phyloP scores from a whole-genome alignment of 345 rosid species.

The Citrus sp. region DNA sequence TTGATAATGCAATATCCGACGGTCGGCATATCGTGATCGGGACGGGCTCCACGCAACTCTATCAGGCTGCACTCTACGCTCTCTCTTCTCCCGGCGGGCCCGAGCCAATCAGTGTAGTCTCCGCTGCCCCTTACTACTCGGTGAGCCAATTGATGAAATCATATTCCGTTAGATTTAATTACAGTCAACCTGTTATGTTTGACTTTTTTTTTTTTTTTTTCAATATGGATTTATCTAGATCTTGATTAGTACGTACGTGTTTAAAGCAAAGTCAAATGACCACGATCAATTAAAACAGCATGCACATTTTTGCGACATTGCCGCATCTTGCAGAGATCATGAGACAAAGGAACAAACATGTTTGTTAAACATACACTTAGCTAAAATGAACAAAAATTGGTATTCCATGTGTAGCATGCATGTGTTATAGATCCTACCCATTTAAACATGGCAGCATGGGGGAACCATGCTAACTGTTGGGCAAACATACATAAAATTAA shows the following conservation, averaged over 20 bases:
- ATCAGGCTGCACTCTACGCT: conserved; percentile 73
- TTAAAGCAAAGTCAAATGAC: conserved; percentile 4
- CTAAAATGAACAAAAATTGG: conserved; percentile 26
- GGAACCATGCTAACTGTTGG: neutral
- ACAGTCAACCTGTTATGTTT: neutral
- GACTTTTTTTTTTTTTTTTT: neutral
- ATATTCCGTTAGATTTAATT: neutral
- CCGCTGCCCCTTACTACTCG: conserved; percentile 90
- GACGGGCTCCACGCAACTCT: conserved; percentile 83
- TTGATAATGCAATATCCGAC: conserved; percentile 60
- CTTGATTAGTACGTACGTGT: neutral
- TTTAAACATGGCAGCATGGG: conserved; percentile 52
- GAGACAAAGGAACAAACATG: conserved; percentile 61
- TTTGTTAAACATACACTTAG: conserved; percentile 37
- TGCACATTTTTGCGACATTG: neutral
- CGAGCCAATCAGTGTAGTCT: conserved; percentile 66
- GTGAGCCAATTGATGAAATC: conserved; percentile 29
- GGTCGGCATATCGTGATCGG: conserved; percentile 67
- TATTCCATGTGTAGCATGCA: conserved; percentile 18
- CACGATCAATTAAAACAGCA: neutral
- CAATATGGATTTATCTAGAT: neutral
- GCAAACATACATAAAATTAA: neutral
- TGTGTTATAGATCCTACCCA: conserved; percentile 24
- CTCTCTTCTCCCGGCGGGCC: conserved; percentile 41
- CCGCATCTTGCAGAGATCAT: neutral